These are phyloP conservation scores for Colletotrichum endophyticum DNA, from an alignment of 2,329 filamentous ascomycete genomes.

Conservation along the genomic window DNA sequence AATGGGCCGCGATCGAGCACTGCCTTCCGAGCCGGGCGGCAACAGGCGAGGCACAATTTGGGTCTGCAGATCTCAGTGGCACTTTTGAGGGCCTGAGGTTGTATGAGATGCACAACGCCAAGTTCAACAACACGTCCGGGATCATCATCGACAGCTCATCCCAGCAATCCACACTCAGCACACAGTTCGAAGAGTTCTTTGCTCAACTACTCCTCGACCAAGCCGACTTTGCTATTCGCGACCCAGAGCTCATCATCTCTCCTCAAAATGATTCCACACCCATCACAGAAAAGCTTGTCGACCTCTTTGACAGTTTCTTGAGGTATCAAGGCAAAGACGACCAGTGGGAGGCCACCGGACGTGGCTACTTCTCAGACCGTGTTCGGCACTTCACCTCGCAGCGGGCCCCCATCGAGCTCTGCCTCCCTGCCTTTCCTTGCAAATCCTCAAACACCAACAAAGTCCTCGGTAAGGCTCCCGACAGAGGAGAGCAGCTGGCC, in stretches of 20 bases:
- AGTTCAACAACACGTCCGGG: background rate
- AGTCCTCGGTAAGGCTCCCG: conserved; percentile 34
- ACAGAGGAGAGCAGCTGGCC: conserved; percentile 38
- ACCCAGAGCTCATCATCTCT: background rate
- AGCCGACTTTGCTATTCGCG: conserved; percentile 14
- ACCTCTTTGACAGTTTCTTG: conserved; percentile 28
- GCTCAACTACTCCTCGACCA: conserved; percentile 5
- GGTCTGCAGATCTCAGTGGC: background rate
- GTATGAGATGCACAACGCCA: background rate
- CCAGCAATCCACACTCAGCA: background rate
- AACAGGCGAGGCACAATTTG: background rate
- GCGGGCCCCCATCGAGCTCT: conserved; percentile 27
- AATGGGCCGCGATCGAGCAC: background rate
- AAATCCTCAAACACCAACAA: conserved; percentile 41
- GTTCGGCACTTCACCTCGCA: conserved; percentile 28
- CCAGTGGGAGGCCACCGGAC: conserved; percentile 26
- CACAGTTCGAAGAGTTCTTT: conserved; percentile 7
- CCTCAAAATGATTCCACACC: background rate
- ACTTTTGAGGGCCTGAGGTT: background rate
- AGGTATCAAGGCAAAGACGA: conserved; percentile 26
- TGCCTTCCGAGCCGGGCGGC: background rate
- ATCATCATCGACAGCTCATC: background rate
- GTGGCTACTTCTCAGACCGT: conserved; percentile 23
- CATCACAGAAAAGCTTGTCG: background rate
- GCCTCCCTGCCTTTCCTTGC: conserved; percentile 43